Percentiles rank a stretch among this genome's conserved stretches.
phyloP scores from a whole-genome alignment of 176 grass and related monocot species.

The Urochloa ruziziensis region DNA sequence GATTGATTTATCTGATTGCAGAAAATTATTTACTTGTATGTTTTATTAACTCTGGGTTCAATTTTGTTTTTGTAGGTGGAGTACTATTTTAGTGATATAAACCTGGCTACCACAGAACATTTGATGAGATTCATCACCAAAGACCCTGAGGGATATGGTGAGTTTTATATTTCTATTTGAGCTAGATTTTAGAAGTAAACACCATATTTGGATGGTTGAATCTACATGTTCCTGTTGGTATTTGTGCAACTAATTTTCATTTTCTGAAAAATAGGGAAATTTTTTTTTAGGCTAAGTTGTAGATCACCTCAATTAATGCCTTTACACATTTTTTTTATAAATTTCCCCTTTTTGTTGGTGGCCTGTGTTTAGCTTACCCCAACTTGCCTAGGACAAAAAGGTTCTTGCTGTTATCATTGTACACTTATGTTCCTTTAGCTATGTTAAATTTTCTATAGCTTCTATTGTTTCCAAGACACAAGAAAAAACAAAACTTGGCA shows the following conservation, averaged over 20 bases:
- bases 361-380: neutral
- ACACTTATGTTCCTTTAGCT: neutral
- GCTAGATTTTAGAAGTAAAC: neutral
- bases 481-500: too few relatives aligned
- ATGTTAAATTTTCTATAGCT: neutral
- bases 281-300: neutral
- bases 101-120: conserved; percentile 92
- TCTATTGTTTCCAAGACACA: conserved; percentile 1
- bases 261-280: conserved; percentile 1
- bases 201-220: neutral
- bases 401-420: neutral
- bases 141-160: conserved; percentile 90
- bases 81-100: conserved; percentile 95
- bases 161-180: conserved; percentile 46
- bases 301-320: neutral
- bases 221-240: conserved; percentile 1
- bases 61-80: conserved; percentile 72
- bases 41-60: neutral
- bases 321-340: neutral
- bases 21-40: neutral
- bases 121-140: conserved; percentile 94
- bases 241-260: neutral
- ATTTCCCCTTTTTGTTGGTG: neutral
- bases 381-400: neutral
- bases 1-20: neutral